A percentile compares a stretch with the other conserved stretches of the same genome.
Conservation (phyloP, 192 early-diverging fungal genomes). For the Entomortierella parvispora region DNA sequence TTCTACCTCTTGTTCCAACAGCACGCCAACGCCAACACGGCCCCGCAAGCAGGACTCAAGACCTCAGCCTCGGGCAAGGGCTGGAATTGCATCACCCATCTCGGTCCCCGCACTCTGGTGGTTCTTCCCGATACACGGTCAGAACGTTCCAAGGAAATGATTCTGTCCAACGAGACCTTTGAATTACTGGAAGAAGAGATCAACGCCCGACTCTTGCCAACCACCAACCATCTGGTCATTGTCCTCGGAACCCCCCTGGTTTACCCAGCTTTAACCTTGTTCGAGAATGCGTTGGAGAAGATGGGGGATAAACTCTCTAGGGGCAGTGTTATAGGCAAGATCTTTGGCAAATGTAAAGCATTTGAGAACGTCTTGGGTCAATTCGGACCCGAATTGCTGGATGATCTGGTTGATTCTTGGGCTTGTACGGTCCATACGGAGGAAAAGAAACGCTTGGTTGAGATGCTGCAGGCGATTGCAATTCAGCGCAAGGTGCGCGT, state of each 20-base stretch:
- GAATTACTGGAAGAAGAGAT: constrained; percentile 68
- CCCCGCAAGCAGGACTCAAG: constrained; percentile 66
- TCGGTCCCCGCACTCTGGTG: constrained; percentile 73
- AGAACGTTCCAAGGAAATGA: constrained; percentile 72
- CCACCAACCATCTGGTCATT: constrained; percentile 74
- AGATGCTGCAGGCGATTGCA: constrained; percentile 74
- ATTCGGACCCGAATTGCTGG: constrained; percentile 86
- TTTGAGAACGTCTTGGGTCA: constrained; percentile 67
- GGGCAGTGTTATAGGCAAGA: constrained; percentile 63
- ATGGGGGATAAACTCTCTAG: constrained; percentile 49
- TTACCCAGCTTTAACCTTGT: constrained; percentile 76
- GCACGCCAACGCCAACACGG: constrained; percentile 70
- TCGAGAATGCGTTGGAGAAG: constrained; percentile 73
- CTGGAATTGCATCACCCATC: constrained; percentile 71
- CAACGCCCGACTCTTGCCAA: constrained; percentile 57
- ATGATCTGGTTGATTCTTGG: constrained; percentile 74
- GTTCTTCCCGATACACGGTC: constrained; percentile 78
- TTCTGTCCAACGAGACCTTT: constrained; percentile 69
- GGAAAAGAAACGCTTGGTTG: constrained; percentile 76
- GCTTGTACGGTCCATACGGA: constrained; percentile 70
- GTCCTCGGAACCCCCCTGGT: constrained; percentile 79
- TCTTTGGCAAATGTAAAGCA: constrained; percentile 67
- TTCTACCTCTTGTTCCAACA: constrained; percentile 91
- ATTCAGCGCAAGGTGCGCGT: constrained; percentile 68
- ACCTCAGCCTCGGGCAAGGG: constrained; percentile 50